Percentiles rank a stretch among this genome's conserved stretches.
Evolutionary conservation across 495 filamentous ascomycete species (phyloP).

Genomic region (Usnea hakonensis): DNA sequence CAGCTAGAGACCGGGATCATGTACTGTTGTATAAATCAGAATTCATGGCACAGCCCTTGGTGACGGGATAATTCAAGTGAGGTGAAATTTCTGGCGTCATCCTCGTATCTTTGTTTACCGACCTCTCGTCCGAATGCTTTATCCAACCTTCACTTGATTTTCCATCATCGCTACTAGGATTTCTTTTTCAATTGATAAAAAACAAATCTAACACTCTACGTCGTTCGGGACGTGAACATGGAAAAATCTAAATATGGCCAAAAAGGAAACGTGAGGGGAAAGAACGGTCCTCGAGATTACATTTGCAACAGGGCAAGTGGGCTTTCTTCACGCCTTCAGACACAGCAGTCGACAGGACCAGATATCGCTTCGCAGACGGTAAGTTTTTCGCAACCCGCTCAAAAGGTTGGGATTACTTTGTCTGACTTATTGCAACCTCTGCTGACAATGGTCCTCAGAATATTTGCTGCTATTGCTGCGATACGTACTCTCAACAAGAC

Average conservation of each 20-base stretch:
- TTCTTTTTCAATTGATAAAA: no score
- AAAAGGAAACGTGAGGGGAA: background rate
- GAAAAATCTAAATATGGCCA: background rate
- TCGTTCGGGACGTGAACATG: background rate
- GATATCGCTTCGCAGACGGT: background rate
- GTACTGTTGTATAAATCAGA: no score
- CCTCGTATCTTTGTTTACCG: background rate
- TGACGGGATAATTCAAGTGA: background rate
- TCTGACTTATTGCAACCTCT: no score
- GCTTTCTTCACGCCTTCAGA: background rate
- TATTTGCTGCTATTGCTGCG: background rate
- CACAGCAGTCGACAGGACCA: background rate
- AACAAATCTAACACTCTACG: no score
- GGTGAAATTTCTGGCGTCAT: background rate
- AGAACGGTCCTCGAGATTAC: background rate
- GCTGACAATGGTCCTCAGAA: background rate
- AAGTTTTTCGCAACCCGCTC: background rate
- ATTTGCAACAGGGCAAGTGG: background rate
- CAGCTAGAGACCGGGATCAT: background rate
- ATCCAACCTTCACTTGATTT: background rate
- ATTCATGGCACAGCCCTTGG: no score
- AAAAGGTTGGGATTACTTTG: no score
- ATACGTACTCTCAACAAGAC: background rate
- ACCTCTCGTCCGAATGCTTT: background rate
- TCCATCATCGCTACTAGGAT: background rate